phyloP scores from a whole-genome alignment of 371 early-diverging fungal species.

The Phascolomyces articulosus region DNA sequence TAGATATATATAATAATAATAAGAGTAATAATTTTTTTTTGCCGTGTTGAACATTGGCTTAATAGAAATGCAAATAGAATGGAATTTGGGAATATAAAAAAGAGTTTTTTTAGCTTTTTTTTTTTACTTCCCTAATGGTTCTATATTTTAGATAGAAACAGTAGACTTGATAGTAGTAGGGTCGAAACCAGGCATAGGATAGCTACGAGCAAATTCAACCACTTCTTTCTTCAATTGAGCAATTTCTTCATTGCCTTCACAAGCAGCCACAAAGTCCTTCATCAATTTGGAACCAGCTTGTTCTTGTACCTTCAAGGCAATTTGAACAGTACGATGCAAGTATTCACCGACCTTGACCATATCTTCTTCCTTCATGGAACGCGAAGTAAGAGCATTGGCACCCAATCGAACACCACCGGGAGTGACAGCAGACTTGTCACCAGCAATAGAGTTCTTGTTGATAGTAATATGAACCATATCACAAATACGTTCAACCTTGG shows the following conservation, averaged over 20 bases:
- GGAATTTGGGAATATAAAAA: not conserved
- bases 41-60: conserved; percentile 13
- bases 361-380: conserved; percentile 88
- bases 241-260: conserved; percentile 69
- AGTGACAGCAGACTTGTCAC: conserved; percentile 83
- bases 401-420: conserved; percentile 95
- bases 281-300: conserved; percentile 87
- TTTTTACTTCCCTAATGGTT: not conserved
- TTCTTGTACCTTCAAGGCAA: conserved; percentile 82
- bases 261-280: conserved; percentile 92
- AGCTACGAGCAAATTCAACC: conserved; percentile 85
- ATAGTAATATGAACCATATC: conserved; percentile 91
- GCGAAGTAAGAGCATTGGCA: conserved; percentile 88
- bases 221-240: conserved; percentile 85
- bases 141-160: conserved; percentile 47
- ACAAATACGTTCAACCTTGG: conserved; percentile 95
- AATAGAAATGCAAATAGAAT: not conserved
- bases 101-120: not conserved
- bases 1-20: not conserved
- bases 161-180: conserved; percentile 49
- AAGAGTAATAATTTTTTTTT: too few species aligned
- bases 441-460: conserved; percentile 95
- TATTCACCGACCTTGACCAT: conserved; percentile 84
- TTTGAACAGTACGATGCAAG: conserved; percentile 89
- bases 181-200: conserved; percentile 91